These are phyloP conservation scores for Hondaea fermentalgiana DNA, from an alignment of 108 stramenopile species.

Conservation along the genomic window DNA sequence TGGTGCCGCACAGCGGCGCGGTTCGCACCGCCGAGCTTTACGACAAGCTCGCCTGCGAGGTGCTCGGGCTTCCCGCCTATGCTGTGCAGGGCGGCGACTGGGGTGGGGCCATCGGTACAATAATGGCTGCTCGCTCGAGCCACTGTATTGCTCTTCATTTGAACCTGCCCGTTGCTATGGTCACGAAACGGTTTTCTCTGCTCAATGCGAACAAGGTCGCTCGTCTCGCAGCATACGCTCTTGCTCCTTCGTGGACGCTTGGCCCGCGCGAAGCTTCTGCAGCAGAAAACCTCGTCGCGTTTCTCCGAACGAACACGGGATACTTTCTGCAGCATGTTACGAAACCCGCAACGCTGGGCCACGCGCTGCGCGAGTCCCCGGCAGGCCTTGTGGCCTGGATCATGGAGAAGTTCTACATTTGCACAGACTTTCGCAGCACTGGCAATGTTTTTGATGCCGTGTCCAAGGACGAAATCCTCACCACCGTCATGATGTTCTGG, in stretches of 20 bases:
- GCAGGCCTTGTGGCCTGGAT: not conserved
- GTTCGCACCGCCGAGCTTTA: not conserved
- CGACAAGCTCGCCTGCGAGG: not conserved
- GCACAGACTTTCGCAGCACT: not conserved
- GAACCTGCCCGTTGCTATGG: not conserved
- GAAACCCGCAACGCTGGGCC: not conserved
- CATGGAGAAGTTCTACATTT: not conserved
- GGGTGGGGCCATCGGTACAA: not conserved
- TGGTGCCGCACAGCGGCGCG: not conserved
- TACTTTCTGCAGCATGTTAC: conserved; percentile 5
- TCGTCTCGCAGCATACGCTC: not conserved
- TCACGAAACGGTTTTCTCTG: not conserved
- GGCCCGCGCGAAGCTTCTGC: not conserved
- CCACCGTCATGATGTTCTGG: not conserved
- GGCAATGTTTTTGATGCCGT: not conserved
- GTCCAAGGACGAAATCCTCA: not conserved
- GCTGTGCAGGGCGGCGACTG: conserved; percentile 10
- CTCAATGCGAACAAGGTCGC: not conserved
- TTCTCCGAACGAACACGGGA: not conserved
- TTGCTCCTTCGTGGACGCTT: not conserved
- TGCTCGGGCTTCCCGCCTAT: not conserved
- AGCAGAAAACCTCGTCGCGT: not conserved
- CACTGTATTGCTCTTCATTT: not conserved
- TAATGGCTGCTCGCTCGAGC: not conserved
- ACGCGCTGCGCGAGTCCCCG: not conserved